These are phyloP conservation scores for Curvularia sp. DNA, from an alignment of 2,329 filamentous ascomycete species.

Conservation along the genomic window DNA sequence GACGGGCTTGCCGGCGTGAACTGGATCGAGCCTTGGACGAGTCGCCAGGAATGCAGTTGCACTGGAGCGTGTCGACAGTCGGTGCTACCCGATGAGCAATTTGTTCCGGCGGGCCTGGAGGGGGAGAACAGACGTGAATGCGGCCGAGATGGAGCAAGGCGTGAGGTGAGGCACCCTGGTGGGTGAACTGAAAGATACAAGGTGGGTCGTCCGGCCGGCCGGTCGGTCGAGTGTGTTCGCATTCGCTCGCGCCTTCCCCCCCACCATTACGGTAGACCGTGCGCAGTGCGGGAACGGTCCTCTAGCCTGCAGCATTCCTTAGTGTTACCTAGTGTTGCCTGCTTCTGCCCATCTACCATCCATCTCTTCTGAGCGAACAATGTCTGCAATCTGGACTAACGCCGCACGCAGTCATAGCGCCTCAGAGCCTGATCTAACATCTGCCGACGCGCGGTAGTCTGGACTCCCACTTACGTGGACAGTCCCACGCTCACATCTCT, in stretches of 20 bases:
- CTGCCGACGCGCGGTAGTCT: neutral
- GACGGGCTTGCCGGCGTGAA: constrained; percentile 18
- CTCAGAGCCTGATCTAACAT: neutral
- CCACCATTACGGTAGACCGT: constrained; percentile 25
- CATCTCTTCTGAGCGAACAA: neutral
- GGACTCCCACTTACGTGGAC: neutral
- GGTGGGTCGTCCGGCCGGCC: constrained; percentile 8
- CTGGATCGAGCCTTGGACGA: neutral
- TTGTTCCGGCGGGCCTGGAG: neutral
- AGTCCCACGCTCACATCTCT: constrained; percentile 11
- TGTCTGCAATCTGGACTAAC: neutral
- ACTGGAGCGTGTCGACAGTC: neutral
- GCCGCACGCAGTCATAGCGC: neutral
- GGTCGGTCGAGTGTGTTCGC: constrained; percentile 15
- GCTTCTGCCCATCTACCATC: neutral
- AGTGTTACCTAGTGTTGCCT: neutral
- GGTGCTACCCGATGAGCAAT: neutral
- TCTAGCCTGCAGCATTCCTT: constrained; percentile 10
- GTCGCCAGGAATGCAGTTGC: neutral
- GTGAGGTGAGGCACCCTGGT: constrained; percentile 26
- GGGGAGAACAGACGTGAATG: neutral
- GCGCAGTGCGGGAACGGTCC: constrained; percentile 22
- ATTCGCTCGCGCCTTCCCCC: constrained; percentile 17
- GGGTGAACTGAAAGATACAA: constrained; percentile 18
- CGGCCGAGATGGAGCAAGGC: constrained; percentile 6